These are phyloP conservation scores for Rhizopus stolonifer DNA, from an alignment of 371 early-diverging fungal species.

Conservation along the genomic window DNA sequence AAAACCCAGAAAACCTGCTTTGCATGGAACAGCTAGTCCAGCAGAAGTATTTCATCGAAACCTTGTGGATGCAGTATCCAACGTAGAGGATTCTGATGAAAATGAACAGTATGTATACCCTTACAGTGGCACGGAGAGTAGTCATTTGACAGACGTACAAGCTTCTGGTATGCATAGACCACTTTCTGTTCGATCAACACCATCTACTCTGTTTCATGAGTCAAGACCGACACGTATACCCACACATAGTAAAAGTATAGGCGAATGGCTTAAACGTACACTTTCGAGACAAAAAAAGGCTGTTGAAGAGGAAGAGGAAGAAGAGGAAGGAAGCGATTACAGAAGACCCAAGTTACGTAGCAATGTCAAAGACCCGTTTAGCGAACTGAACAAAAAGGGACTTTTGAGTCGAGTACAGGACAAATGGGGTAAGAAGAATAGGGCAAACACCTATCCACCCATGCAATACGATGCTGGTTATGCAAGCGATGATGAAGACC, in stretches of 20 bases:
- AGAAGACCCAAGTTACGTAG: slow-evolving; percentile 22
- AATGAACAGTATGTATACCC: slow-evolving; percentile 52
- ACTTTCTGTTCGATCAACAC: slow-evolving; percentile 23
- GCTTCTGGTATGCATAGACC: slow-evolving; percentile 17
- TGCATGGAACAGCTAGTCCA: slow-evolving; percentile 40
- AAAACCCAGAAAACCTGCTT: slow-evolving; percentile 18
- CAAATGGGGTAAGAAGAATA: slow-evolving; percentile 10
- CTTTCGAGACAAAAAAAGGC: slow-evolving; percentile 4
- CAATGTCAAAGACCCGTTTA: slow-evolving; percentile 17
- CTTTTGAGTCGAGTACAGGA: slow-evolving; percentile 11
- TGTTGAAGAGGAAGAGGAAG: slow-evolving; percentile 5
- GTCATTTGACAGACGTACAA: slow-evolving; percentile 3
- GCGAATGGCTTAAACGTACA: slow-evolving; percentile 13
- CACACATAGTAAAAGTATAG: slow-evolving; percentile 4
- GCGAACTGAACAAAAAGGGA: slow-evolving; percentile 6
- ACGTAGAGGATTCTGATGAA: slow-evolving; percentile 52
- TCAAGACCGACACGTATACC: neutral
- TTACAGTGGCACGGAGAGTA: slow-evolving; percentile 28
- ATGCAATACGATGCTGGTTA: slow-evolving; percentile 27
- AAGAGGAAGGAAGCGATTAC: slow-evolving; percentile 12
- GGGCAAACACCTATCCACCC: slow-evolving; percentile 4
- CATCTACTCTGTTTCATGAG: slow-evolving; percentile 6
- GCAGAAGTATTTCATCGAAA: slow-evolving; percentile 51
- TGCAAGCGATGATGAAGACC: slow-evolving; percentile 46
- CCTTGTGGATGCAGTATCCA: slow-evolving; percentile 49